Evolutionary conservation across 1,284 basidiomycete species (phyloP).

Genomic region (Moniliella sp.): DNA sequence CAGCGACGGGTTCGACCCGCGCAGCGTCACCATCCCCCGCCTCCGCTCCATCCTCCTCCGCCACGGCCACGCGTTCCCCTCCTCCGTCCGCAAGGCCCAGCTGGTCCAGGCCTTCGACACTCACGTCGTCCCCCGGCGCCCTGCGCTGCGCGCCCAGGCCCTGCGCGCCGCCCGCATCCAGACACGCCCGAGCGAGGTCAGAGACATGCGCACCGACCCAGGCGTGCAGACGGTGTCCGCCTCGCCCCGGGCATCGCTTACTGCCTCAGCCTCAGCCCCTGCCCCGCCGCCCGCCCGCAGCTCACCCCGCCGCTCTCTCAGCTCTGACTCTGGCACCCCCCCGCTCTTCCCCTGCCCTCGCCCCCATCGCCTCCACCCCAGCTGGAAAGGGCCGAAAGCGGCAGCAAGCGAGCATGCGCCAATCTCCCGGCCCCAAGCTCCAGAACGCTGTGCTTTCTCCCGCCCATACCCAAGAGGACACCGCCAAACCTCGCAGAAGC

Average conservation of each 20-base stretch:
- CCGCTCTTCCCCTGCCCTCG: neutral
- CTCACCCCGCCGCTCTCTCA: neutral
- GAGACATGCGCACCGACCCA: conserved; percentile 30
- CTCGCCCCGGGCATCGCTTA: neutral
- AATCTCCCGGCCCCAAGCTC: no score
- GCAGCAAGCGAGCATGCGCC: no score
- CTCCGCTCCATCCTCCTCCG: conserved; percentile 58
- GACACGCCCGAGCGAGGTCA: conserved; percentile 30
- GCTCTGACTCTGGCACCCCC: neutral
- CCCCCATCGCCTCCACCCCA: conserved; percentile 1
- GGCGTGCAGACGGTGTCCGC: neutral
- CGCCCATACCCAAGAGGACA: no score
- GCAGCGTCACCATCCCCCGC: conserved; percentile 55
- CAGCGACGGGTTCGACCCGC: conserved; percentile 58
- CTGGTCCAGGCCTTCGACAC: conserved; percentile 58
- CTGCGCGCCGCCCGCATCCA: conserved; percentile 36
- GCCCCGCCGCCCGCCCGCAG: neutral
- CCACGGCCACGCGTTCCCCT: conserved; percentile 56
- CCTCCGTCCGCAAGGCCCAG: conserved; percentile 60
- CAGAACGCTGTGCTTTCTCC: no score
- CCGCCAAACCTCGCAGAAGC: neutral
- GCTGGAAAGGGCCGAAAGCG: conserved; percentile 3
- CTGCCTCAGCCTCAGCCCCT: neutral
- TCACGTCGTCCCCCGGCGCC: conserved; percentile 16
- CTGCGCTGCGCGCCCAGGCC: conserved; percentile 40